Conservation (phyloP, 495 filamentous ascomycete species). For the Aspergillus bridgeri region DNA sequence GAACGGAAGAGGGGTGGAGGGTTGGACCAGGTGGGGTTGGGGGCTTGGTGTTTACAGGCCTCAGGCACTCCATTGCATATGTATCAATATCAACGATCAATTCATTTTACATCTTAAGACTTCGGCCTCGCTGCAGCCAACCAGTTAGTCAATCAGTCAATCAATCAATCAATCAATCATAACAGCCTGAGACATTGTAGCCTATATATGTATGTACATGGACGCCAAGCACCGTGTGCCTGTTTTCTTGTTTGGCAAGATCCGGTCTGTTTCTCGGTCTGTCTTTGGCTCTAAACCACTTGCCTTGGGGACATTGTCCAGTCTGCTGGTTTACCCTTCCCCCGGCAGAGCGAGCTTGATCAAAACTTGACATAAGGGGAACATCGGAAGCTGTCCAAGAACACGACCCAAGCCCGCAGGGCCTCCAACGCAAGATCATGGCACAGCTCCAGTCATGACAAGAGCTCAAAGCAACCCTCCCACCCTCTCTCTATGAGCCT, state of each 20-base stretch:
- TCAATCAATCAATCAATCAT: conserved; percentile 4
- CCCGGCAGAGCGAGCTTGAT: background rate
- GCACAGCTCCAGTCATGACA: conserved; percentile 15
- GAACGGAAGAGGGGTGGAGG: background rate
- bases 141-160: background rate
- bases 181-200: conserved; percentile 20
- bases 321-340: background rate
- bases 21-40: background rate
- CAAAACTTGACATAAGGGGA: background rate
- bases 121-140: background rate
- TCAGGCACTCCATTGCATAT: background rate
- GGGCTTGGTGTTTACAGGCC: background rate
- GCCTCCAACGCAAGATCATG: background rate
- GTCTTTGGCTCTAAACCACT: too few species aligned
- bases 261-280: background rate
- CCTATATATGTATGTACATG: conserved; percentile 27
- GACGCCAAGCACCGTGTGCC: conserved; percentile 15
- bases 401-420: background rate
- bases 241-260: background rate
- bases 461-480: conserved; percentile 25
- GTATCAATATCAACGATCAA: too few species aligned
- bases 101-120: too few species aligned
- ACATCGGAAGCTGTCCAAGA: background rate
- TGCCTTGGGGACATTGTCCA: too few species aligned
- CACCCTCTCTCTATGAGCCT: conserved; percentile 33